Evolutionary conservation across 768 basidiomycete species (phyloP).

Genomic region (Xerocomus spinulosus): DNA sequence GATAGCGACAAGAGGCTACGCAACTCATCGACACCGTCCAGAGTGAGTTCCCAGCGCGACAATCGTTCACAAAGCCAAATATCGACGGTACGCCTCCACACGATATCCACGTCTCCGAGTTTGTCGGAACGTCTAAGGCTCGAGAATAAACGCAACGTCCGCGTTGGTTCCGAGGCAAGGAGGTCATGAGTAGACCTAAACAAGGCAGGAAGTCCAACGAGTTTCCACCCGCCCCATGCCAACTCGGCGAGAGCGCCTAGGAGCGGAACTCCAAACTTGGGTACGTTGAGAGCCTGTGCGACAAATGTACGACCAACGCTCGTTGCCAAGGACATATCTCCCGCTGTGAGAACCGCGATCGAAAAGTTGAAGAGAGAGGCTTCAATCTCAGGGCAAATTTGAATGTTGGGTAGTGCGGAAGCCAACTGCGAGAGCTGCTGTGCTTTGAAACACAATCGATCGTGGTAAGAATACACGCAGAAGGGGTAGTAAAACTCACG

Average conservation of each 20-base stretch:
- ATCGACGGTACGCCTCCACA: slow-evolving; percentile 55
- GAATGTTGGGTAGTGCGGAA: slow-evolving; percentile 26
- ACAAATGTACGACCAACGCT: slow-evolving; percentile 47
- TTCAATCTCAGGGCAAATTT: slow-evolving; percentile 25
- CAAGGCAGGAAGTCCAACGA: slow-evolving; percentile 58
- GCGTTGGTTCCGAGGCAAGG: slow-evolving; percentile 39
- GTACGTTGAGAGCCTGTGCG: slow-evolving; percentile 20
- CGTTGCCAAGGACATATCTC: slow-evolving; percentile 37
- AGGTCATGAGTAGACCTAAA: slow-evolving; percentile 46
- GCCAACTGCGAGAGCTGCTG: slow-evolving; percentile 36
- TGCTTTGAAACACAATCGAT: slow-evolving; percentile 19
- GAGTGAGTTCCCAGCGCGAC: slow-evolving; percentile 35
- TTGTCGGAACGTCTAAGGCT: slow-evolving; percentile 44
- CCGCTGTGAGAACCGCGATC: slow-evolving; percentile 36
- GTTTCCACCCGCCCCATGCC: slow-evolving; percentile 76
- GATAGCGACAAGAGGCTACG: slow-evolving; percentile 52
- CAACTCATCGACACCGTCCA: slow-evolving; percentile 47
- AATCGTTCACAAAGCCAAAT: slow-evolving; percentile 44
- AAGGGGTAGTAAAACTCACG: slow-evolving; percentile 38
- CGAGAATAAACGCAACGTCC: slow-evolving; percentile 48
- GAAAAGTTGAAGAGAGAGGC: slow-evolving; percentile 32
- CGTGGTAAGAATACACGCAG: slow-evolving; percentile 3
- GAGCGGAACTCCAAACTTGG: slow-evolving; percentile 48
- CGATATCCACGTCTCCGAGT: slow-evolving; percentile 52
- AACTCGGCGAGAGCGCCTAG: slow-evolving; percentile 59